These are phyloP conservation scores for Leptodermis oblonga DNA, from an alignment of 257 asterid species.

Conservation along the genomic window DNA sequence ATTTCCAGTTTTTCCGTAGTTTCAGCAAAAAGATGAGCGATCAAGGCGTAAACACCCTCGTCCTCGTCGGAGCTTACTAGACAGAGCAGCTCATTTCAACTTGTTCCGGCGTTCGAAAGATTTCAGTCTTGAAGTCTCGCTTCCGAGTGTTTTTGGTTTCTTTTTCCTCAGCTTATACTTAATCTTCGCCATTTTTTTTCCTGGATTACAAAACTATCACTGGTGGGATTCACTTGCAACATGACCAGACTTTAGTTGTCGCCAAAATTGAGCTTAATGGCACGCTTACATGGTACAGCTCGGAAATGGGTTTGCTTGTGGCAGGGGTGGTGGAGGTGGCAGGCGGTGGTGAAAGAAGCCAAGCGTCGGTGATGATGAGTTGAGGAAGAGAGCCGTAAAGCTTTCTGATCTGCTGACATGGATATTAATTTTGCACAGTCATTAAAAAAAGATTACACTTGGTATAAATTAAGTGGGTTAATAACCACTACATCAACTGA, in stretches of 20 bases:
- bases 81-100: constrained; percentile 27
- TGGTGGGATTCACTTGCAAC: constrained; percentile 22
- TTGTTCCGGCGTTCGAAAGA: constrained; percentile 49
- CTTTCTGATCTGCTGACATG: too few species aligned
- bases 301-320: too few species aligned
- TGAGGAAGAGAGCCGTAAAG: too few species aligned
- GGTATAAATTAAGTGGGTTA: too few species aligned
- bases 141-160: constrained; percentile 50
- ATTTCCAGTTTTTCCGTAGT: not conserved
- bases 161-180: constrained; percentile 51
- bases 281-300: too few species aligned
- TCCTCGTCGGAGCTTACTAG: constrained; percentile 5
- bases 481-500: too few species aligned
- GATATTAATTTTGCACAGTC: too few species aligned
- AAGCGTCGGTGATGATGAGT: too few species aligned
- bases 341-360: too few species aligned
- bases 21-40: constrained; percentile 6
- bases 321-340: too few species aligned
- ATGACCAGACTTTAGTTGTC: constrained; percentile 31
- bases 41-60: not conserved
- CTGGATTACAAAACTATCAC: constrained; percentile 51
- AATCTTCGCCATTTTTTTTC: constrained; percentile 41
- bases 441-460: too few species aligned
- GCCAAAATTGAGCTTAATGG: constrained; percentile 36
- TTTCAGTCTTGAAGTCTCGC: constrained; percentile 31